Evolutionary conservation across 2,329 filamentous ascomycete species (phyloP).

Genomic region (Ophiostoma sp.): DNA sequence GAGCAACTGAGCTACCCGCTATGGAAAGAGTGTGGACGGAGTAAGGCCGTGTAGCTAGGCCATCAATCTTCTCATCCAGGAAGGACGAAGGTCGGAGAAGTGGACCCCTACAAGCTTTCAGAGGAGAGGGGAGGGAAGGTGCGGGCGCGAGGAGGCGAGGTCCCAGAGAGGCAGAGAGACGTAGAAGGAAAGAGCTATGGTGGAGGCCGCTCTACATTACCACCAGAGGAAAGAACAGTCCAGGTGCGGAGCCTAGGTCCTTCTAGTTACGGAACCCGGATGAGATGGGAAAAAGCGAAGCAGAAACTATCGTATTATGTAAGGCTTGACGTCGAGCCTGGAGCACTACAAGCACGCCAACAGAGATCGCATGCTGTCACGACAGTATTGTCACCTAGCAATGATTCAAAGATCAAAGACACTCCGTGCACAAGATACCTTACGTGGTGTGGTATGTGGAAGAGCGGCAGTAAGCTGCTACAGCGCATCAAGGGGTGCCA

Average conservation of each 20-base stretch:
- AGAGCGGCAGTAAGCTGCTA: neutral
- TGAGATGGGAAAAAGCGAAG: constrained; percentile 3
- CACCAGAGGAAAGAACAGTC: neutral
- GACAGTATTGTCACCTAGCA: no score
- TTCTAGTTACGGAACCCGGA: neutral
- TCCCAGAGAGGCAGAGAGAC: neutral
- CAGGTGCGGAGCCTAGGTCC: neutral
- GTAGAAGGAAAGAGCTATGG: neutral
- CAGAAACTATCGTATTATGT: neutral
- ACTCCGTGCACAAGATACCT: no score
- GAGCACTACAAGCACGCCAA: no score
- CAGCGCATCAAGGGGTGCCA: neutral
- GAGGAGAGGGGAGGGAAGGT: neutral
- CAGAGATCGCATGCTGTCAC: no score
- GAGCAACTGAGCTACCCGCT: neutral
- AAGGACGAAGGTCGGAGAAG: constrained; percentile 22
- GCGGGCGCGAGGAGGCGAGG: constrained; percentile 3
- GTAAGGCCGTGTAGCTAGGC: neutral
- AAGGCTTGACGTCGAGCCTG: neutral
- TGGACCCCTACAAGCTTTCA: constrained; percentile 12
- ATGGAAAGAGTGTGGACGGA: neutral
- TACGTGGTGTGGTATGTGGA: no score
- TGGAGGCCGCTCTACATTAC: neutral
- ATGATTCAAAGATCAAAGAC: no score
- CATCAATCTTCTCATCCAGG: neutral